These are phyloP conservation scores for Nannizzia gypsea DNA, from an alignment of 2,329 filamentous ascomycete genomes.

Conservation along the genomic window DNA sequence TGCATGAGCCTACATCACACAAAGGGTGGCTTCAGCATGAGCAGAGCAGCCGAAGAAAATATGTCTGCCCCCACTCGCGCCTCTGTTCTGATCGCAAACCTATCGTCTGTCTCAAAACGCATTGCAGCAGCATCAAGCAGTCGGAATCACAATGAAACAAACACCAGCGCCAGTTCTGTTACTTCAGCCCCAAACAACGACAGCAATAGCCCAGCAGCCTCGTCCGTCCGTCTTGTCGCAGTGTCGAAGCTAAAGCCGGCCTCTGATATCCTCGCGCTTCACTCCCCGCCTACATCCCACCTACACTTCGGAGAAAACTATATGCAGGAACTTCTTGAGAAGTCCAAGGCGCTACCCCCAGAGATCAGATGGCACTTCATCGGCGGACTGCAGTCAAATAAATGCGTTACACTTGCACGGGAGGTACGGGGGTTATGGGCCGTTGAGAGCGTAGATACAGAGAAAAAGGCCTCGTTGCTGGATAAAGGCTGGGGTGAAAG, in stretches of 20 bases:
- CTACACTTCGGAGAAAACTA: constrained; percentile 96
- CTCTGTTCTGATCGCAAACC: constrained; percentile 49
- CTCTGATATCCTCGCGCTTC: constrained; percentile 76
- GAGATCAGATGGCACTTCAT: constrained; percentile 91
- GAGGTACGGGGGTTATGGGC: constrained; percentile 81
- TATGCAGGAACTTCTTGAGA: constrained; percentile 75
- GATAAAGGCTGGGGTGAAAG: constrained; percentile 59
- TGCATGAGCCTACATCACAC: background rate
- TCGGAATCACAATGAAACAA: constrained; percentile 10
- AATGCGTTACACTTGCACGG: constrained; percentile 73
- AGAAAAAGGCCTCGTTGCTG: constrained; percentile 76
- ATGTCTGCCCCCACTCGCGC: constrained; percentile 38
- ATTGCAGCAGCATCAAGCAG: constrained; percentile 43
- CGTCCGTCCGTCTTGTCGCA: constrained; percentile 61
- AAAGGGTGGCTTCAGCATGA: background rate
- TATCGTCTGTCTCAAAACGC: constrained; percentile 48
- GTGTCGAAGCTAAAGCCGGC: constrained; percentile 95
- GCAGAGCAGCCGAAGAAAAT: background rate
- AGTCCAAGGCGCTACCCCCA: constrained; percentile 63
- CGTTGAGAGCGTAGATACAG: constrained; percentile 77
- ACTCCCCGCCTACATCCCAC: constrained; percentile 49
- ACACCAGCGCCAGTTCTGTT: constrained; percentile 8
- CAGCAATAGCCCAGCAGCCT: constrained; percentile 4
- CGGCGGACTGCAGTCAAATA: constrained; percentile 83
- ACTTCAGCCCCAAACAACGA: background rate